Conservation (phyloP, 2,329 filamentous ascomycete genomes). For the Pestalotiopsis sp. region DNA sequence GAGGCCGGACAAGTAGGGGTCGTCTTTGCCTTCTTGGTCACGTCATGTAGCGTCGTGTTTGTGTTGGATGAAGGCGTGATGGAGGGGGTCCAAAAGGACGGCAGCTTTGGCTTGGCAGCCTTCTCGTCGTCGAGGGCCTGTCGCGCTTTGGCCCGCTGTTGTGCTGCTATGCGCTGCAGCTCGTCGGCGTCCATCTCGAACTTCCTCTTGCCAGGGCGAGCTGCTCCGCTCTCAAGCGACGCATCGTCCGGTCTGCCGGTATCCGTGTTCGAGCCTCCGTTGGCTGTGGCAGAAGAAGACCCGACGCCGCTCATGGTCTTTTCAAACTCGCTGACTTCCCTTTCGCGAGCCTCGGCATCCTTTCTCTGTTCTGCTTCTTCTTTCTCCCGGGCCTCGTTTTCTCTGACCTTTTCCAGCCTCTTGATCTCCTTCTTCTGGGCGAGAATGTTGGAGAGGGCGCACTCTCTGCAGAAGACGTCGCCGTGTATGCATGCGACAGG, state of each 20-base stretch:
- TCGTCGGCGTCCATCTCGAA: constrained; percentile 81
- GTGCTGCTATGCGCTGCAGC: constrained; percentile 67
- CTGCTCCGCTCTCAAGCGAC: constrained; percentile 30
- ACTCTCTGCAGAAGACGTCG: constrained; percentile 95
- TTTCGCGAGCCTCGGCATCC: constrained; percentile 70
- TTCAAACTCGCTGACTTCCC: constrained; percentile 83
- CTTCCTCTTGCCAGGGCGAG: constrained; percentile 67
- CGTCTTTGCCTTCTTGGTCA: constrained; percentile 65
- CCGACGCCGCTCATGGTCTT: constrained; percentile 74
- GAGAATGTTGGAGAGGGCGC: constrained; percentile 87
- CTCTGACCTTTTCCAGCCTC: constrained; percentile 69
- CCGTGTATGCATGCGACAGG: constrained; percentile 84
- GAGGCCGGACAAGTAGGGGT: constrained; percentile 79
- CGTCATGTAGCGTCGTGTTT: constrained; percentile 56
- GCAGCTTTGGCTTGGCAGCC: constrained; percentile 68
- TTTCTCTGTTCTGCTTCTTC: constrained; percentile 61
- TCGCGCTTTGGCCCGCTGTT: constrained; percentile 72
- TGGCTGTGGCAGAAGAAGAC: constrained; percentile 34
- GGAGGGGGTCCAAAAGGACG: constrained; percentile 92
- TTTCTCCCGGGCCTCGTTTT: constrained; percentile 63
- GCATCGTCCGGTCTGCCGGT: constrained; percentile 17
- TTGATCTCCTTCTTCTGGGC: constrained; percentile 91
- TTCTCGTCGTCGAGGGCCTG: constrained; percentile 75
- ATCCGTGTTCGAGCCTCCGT: constrained; percentile 35
- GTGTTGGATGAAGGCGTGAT: constrained; percentile 72